Base-by-base conservation (phyloP, 805 yeast species). In the Yamadazyma laniorum region DNA sequence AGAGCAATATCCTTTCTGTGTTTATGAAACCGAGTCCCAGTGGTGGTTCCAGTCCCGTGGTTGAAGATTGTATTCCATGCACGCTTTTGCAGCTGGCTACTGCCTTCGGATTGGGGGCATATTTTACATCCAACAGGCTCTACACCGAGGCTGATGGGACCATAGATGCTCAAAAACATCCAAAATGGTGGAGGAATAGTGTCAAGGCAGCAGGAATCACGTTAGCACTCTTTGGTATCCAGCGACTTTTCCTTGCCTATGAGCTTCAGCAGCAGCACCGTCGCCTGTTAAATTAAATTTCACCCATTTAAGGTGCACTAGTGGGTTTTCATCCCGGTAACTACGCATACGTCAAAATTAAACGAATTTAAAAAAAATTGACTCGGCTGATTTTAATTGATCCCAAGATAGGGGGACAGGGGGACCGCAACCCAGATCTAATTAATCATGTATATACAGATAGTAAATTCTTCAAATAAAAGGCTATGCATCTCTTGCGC, bases 141-240 rank as follows among this genome's bases (percentile, higher is more conserved):
- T 67, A 67, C 49, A 53, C 49, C 28, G 69, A 44, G 23, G 45
- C 53, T n/a, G 44, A 51, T 5, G 67, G 67, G 9, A 49, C 49
- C 22, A 51, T 67, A 7, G 66, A 66, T 40, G 15, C 51, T 7
- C 43, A 39, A 9, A 67, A 63, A 44, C 56, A 68, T 40, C 74
- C 74, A 1, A 18, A 56, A 12, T 60, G 70, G 67, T 68, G 71
- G 65, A 68, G 60, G 39, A 53, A 56, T 25, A 47, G 62, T 2
- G 57, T 68, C 1, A 56, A 59, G 17, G 59, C 59, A 0, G 37
- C 50, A 1, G 74, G 73, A 1, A 43, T 63, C 2, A 53, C 56
- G 6, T 50, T 67, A 15, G 41, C 67, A 25, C 71, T 62, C 1
- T 51, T 68, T 21, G 71, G 69, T 1, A 58, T 61, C 32, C 59